These are phyloP conservation scores for Aspergillus carlsbadensis DNA, from an alignment of 495 filamentous ascomycete genomes.

Conservation along the genomic window DNA sequence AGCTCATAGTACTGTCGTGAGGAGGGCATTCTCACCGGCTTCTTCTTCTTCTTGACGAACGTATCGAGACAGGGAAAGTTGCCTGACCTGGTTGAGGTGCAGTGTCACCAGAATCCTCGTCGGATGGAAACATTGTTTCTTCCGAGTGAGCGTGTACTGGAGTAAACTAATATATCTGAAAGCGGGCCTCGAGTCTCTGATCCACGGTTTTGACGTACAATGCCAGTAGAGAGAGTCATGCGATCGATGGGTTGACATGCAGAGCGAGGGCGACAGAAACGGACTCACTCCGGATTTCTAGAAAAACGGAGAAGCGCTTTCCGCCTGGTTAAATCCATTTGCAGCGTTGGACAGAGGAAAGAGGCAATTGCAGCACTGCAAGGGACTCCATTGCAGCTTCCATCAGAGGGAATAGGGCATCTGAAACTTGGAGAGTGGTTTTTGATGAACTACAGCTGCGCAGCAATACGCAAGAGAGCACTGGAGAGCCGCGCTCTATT, in stretches of 20 bases:
- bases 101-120: conserved; percentile 2
- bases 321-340: conserved; percentile 1
- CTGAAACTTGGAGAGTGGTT: background rate
- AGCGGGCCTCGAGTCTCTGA: background rate
- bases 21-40: conserved; percentile 20
- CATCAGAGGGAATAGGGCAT: conserved; percentile 1
- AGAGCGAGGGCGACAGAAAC: background rate
- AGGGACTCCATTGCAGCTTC: conserved; percentile 16
- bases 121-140: conserved; percentile 12
- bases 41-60: conserved; percentile 18
- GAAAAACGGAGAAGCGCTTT: background rate
- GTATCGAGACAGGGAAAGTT: conserved; percentile 20
- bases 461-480: background rate
- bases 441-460: background rate
- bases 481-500: background rate
- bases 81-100: conserved; percentile 14
- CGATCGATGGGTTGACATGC: background rate
- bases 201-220: background rate
- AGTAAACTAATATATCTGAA: background rate
- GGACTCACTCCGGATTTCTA: background rate
- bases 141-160: background rate
- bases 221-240: background rate
- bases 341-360: conserved; percentile 24
- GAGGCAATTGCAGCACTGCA: conserved; percentile 10
- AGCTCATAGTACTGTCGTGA: no score